Evolutionary conservation across 441 rosid genomes (phyloP).

Genomic region (Theobroma grandiflorum): DNA sequence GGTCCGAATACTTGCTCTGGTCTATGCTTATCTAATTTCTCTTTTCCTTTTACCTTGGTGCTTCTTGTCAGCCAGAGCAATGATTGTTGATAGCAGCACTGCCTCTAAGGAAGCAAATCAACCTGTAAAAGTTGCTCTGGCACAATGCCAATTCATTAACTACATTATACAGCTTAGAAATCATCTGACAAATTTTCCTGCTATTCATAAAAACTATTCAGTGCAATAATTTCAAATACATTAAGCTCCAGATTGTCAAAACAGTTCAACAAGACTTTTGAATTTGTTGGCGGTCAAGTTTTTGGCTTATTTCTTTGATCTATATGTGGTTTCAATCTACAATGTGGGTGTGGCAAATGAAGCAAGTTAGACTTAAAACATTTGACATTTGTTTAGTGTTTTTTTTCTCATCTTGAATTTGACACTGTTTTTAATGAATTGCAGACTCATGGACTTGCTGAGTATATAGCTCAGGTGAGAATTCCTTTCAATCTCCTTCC

Average conservation of each 20-base stretch:
- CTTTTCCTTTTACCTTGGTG: neutral
- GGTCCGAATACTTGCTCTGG: neutral
- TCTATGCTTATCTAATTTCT: neutral
- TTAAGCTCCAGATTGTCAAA: neutral
- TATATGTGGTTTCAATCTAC: constrained; percentile 3
- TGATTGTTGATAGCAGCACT: neutral
- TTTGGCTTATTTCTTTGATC: neutral
- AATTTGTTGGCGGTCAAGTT: neutral
- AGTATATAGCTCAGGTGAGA: constrained; percentile 95
- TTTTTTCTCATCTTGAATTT: constrained; percentile 25
- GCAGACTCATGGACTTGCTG: constrained; percentile 97
- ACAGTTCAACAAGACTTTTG: neutral
- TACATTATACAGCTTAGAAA: constrained; percentile 1
- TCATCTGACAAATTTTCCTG: neutral
- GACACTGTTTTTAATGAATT: constrained; percentile 40
- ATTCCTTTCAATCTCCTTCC: constrained; percentile 26
- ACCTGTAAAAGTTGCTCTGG: neutral
- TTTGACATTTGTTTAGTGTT: neutral
- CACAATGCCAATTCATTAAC: neutral
- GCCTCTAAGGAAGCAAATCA: neutral
- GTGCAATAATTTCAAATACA: neutral
- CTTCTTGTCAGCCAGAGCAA: neutral
- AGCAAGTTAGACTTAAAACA: constrained; percentile 3
- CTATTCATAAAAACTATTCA: neutral
- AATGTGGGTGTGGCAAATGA: constrained; percentile 4